A percentile compares a stretch with the other conserved stretches of the same genome.
Conservation (phyloP, 2,329 filamentous ascomycete genomes). For the Diaporthe nobilis region DNA sequence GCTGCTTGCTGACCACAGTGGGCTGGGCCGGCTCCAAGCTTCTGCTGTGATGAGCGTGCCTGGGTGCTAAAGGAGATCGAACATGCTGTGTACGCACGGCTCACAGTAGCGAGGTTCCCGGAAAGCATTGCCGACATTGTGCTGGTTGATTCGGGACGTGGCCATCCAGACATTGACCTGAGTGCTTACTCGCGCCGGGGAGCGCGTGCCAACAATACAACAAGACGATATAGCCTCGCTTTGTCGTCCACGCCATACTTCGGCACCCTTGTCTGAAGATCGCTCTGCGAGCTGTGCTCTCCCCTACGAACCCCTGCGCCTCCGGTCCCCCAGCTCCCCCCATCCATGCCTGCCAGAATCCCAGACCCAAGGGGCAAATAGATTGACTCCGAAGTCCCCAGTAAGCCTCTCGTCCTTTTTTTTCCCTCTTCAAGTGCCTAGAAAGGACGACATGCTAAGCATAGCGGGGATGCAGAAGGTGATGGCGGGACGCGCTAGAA, state of each 20-base stretch:
- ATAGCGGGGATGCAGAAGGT: not conserved
- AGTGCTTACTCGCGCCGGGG: not conserved
- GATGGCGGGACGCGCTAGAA: slow-evolving; percentile 8
- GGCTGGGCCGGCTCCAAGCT: not conserved
- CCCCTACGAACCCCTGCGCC: not conserved
- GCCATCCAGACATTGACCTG: not conserved
- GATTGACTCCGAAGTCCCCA: not conserved
- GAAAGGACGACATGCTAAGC: not conserved
- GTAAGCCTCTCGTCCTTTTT: too few species aligned
- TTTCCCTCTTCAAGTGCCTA: not conserved
- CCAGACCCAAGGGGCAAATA: not conserved
- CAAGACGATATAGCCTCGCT: slow-evolving; percentile 9
- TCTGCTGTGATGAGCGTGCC: not conserved
- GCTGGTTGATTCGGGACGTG: not conserved
- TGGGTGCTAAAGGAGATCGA: not conserved
- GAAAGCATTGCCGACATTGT: not conserved
- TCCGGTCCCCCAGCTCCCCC: not conserved
- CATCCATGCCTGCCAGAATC: not conserved
- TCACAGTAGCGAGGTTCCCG: not conserved
- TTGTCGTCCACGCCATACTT: not conserved
- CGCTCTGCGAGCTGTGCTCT: slow-evolving; percentile 1
- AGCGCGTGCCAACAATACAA: slow-evolving; percentile 1
- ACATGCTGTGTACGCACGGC: not conserved
- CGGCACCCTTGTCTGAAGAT: slow-evolving; percentile 8
- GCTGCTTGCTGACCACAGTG: slow-evolving; percentile 6